Base-by-base conservation (phyloP, 352 stramenopile species). In the Pythium plurisporium region DNA sequence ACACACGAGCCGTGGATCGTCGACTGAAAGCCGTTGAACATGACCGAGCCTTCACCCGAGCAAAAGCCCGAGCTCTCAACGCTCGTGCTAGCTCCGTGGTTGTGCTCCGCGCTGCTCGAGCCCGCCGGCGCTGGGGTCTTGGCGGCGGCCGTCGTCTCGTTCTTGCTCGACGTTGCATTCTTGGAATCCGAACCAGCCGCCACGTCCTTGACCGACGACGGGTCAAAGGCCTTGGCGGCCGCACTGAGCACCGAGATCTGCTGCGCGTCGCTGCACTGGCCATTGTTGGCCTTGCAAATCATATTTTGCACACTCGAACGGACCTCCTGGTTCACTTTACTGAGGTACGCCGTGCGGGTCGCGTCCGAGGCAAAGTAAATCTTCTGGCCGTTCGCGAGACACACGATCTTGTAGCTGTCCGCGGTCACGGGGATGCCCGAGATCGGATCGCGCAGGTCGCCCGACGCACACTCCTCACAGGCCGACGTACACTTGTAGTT, bases 1-100 rank as follows among this genome's bases (percentile, higher is more conserved):
- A 87, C 73, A 47, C 82, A 93, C 34, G 76, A 81, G 34, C 76
- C 80, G 63, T 86, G 70, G 46, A 87, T 82, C 15, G 78, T 80
- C 54, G 73, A 76, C 62, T 88, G 78, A 63, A 93, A 93, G 33
- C 82, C 82, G 49, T 89, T 88, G 51, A 91, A 89, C 82, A 92
- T 92, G 40, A 87, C 77, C 4, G 82, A 86, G 20, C 79, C 79
- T 62, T 81, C 72, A 51, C 77, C 79, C 23, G 74, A 71, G 55
- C 79, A 89, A 37, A 89, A 89, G 19, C 65, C 61, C 30, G 37
- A 23, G 7, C 29, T 25, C 4, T 30, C 46, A 14, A 55, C 36
- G 10, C 19, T 37, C 9, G 60, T 65, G 5, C 61, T 70, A 5
- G 69, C n/a, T n/a, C n/a, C 65, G 10, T 61, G 46, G 9, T 45